Conservation (phyloP, 2,329 filamentous ascomycete genomes). For the Aspergillus quadrilineatus region DNA sequence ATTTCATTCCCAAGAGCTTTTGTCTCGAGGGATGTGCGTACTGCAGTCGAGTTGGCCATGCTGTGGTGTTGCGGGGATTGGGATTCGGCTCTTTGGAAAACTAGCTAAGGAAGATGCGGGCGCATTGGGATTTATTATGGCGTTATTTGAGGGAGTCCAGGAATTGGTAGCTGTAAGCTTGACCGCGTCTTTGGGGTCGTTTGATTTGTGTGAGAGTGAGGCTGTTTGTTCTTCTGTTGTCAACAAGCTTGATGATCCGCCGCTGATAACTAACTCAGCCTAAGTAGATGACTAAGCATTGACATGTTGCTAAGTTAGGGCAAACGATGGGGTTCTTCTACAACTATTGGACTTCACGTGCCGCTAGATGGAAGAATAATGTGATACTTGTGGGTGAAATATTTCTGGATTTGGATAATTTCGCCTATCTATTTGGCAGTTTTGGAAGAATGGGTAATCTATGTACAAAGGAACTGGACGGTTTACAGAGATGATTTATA, state of each 20-base stretch:
- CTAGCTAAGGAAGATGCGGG: not conserved
- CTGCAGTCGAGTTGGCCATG: slow-evolving; percentile 19
- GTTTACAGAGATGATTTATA: not conserved
- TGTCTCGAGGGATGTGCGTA: slow-evolving; percentile 8
- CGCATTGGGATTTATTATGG: not conserved
- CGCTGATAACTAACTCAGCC: not conserved
- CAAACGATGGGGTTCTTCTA: not conserved
- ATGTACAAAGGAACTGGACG: not conserved
- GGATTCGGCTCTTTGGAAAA: not conserved
- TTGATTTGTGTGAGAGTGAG: not conserved
- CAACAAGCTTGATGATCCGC: not conserved
- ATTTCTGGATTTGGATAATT: too few species aligned
- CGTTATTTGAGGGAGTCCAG: not conserved
- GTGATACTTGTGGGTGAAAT: too few species aligned
- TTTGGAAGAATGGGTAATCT: not conserved
- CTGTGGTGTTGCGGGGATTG: not conserved
- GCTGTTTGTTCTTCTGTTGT: slow-evolving; percentile 7
- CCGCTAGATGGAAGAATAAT: not conserved
- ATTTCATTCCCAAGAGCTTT: not conserved
- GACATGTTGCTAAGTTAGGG: not conserved
- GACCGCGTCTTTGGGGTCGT: not conserved
- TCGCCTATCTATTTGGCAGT: not conserved
- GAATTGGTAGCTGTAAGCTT: not conserved
- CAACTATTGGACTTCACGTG: not conserved
- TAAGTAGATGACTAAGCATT: slow-evolving; percentile 3